A percentile compares a stretch with the other conserved stretches of the same genome.
phyloP scores from a whole-genome alignment of 495 filamentous ascomycete species.

The Xylona heveae region DNA sequence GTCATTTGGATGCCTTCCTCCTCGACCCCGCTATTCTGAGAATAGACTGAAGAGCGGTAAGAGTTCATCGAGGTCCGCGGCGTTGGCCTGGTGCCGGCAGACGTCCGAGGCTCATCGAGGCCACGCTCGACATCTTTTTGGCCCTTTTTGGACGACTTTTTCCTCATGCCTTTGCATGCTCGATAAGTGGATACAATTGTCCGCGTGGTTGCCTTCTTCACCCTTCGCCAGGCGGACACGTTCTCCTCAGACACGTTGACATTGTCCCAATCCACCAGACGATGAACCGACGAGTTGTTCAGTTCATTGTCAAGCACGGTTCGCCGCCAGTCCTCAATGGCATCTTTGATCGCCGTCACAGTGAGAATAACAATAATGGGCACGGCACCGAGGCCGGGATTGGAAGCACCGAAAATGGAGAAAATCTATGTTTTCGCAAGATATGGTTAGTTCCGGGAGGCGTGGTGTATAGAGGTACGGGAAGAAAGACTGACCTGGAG shows the following conservation, averaged over 20 bases:
- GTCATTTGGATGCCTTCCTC: constrained; percentile 74
- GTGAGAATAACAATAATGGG: constrained; percentile 89
- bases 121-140: constrained; percentile 22
- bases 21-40: constrained; percentile 12
- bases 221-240: constrained; percentile 63
- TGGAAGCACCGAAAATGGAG: constrained; percentile 79
- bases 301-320: constrained; percentile 83
- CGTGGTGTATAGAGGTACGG: constrained; percentile 1
- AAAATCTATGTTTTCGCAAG: constrained; percentile 45
- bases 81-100: constrained; percentile 37
- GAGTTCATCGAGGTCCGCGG: constrained; percentile 39
- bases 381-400: constrained; percentile 75
- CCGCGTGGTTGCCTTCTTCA: constrained; percentile 77
- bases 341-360: constrained; percentile 85
- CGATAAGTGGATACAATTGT: constrained; percentile 35
- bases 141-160: constrained; percentile 19
- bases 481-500: constrained; percentile 78
- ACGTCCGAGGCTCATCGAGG: constrained; percentile 33
- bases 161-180: constrained; percentile 23
- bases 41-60: constrained; percentile 36
- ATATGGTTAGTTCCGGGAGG: constrained; percentile 5
- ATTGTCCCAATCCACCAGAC: constrained; percentile 72
- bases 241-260: constrained; percentile 82
- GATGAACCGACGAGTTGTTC: constrained; percentile 90
- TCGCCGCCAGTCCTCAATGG: constrained; percentile 91